Evolutionary conservation across 371 early-diverging fungal species (phyloP).

Genomic region (Polyrhizophydium stewartii): DNA sequence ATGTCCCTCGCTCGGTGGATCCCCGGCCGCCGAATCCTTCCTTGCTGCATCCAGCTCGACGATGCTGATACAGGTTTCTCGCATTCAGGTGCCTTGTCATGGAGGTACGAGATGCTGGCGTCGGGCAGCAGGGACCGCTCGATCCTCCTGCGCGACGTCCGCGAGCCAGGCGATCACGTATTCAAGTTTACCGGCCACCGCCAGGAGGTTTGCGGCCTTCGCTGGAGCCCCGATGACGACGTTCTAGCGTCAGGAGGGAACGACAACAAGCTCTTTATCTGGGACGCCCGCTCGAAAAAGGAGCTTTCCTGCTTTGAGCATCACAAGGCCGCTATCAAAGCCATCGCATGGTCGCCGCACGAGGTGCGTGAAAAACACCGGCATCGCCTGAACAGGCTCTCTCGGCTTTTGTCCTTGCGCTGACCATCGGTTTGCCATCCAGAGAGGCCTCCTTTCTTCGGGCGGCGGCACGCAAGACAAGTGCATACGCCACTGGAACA

Average conservation of each 20-base stretch:
- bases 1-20: no score
- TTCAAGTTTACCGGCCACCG: conserved; percentile 22
- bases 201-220: conserved; percentile 60
- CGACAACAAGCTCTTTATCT: conserved; percentile 62
- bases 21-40: no score
- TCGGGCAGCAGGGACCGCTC: conserved; percentile 46
- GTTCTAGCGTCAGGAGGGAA: conserved; percentile 67
- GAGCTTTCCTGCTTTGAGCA: conserved; percentile 31
- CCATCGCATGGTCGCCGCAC: conserved; percentile 66
- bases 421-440: neutral
- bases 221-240: conserved; percentile 51
- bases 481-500: conserved; percentile 62
- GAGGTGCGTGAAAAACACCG: conserved; percentile 11
- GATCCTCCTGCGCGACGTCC: conserved; percentile 27
- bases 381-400: neutral
- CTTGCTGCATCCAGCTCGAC: no score
- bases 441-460: conserved; percentile 37
- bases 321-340: conserved; percentile 66
- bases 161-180: conserved; percentile 5
- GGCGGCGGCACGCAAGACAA: conserved; percentile 73
- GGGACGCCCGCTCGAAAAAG: conserved; percentile 29
- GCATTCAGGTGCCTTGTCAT: conserved; percentile 34
- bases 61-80: no score
- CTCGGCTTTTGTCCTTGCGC: no score
- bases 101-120: conserved; percentile 33